Base-by-base conservation (phyloP, 176 grass and related monocot genomes). In the Carex pumila region DNA sequence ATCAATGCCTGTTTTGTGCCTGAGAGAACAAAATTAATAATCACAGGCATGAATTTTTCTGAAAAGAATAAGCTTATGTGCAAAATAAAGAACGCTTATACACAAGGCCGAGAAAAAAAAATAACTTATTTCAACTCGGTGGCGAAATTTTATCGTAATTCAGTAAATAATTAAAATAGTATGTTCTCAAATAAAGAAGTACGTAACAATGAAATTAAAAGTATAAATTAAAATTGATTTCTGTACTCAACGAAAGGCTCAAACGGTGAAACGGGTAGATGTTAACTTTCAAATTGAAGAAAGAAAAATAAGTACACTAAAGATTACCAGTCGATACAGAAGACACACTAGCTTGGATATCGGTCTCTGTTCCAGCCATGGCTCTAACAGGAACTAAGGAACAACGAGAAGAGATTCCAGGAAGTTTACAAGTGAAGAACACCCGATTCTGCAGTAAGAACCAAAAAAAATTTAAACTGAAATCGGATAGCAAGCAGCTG, bases 1-100 rank as follows among this genome's bases (percentile, higher is more conserved):
- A 90, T 87, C 81, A 87, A 90, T 72, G 88, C 88, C 83, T 87
- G 85, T 79, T 85, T 90, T 11, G 65, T 14, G 37, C 88, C 88
- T 90, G 25, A 29, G 15, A 83, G 67, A 64, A 52, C 6, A 69
- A 55, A 83, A 47, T 47, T 36, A 68, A 76, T n/a, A 41, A 72
- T 81, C 56, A 63, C 30, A 64, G 22, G 56, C 49, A 32, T 30
- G 21, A 18, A 15, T 14, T 22, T 30, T 36, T 71, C 3, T 6
- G 14, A 1, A 32, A 32, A 47, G 9, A 39, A 41, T 19, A 56
- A 54, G 3, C n/a, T 71, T 59, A 61, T n/a, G 72, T 18, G 32
- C 41, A 39, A 41, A 17, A 41, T 68, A 18, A 37, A 39, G 11
- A 68, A 67, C 12, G 31, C 65, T 36, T 45, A 39, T 6, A 39